Evolutionary conservation across 2,329 filamentous ascomycete species (phyloP).

Genomic region (Plectosphaerella sp.): DNA sequence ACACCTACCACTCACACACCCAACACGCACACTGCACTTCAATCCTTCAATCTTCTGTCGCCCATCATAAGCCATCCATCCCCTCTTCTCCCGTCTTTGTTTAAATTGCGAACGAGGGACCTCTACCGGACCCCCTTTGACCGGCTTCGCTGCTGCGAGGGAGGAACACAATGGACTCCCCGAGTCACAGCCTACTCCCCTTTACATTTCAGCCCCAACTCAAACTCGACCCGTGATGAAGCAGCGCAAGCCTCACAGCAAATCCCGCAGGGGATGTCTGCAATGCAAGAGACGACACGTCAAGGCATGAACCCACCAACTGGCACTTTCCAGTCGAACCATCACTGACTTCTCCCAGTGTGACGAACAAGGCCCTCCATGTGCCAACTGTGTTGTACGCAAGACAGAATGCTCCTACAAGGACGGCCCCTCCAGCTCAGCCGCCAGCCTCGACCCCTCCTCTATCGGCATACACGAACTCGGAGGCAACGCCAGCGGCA

Average conservation of each 20-base stretch:
- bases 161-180: no score
- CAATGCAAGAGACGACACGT: conserved; percentile 28
- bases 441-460: not conserved
- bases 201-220: no score
- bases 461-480: not conserved
- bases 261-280: conserved; percentile 25
- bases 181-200: no score
- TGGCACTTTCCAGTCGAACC: not conserved
- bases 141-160: no score
- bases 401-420: conserved; percentile 5
- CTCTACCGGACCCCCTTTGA: no score
- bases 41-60: no score
- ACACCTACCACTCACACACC: no score
- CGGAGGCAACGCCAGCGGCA: not conserved
- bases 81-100: no score
- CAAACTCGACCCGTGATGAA: not conserved
- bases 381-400: conserved; percentile 24
- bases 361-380: conserved; percentile 30
- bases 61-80: no score
- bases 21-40: no score
- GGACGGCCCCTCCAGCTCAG: not conserved
- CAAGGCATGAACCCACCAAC: conserved; percentile 16
- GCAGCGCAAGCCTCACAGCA: conserved; percentile 24
- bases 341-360: conserved; percentile 19
- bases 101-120: no score